Conservation (phyloP, 306 rosid genomes). For the Lotus japonicus region DNA sequence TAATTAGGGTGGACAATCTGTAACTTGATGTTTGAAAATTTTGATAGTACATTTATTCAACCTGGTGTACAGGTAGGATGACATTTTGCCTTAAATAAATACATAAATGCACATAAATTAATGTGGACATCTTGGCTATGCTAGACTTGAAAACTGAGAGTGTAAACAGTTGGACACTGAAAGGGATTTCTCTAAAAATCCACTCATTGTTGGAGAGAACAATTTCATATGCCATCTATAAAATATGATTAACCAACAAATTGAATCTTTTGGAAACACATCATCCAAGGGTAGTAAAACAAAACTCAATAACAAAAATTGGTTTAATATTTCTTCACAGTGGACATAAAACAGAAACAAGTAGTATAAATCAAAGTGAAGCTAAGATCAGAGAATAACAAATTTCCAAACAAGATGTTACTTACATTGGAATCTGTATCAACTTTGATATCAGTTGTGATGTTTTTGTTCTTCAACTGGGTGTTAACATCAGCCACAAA, state of each 20-base stretch:
- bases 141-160: neutral
- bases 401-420: neutral
- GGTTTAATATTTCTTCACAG: neutral
- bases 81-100: neutral
- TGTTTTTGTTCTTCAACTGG: constrained; percentile 67
- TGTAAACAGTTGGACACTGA: neutral
- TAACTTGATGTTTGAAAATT: neutral
- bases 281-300: neutral
- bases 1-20: neutral
- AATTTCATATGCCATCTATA: neutral
- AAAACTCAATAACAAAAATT: neutral
- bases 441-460: constrained; percentile 90
- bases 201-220: neutral
- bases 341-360: neutral
- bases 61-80: neutral
- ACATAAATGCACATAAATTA: neutral
- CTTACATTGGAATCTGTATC: constrained; percentile 81
- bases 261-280: neutral
- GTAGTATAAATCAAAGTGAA: neutral
- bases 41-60: neutral
- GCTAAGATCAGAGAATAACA: neutral
- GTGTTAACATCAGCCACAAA: constrained; percentile 82
- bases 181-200: neutral
- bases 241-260: neutral
- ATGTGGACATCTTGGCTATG: too few species aligned